phyloP scores from a whole-genome alignment of 2,329 filamentous ascomycete genomes.

The Cordyceps fumosorosea region DNA sequence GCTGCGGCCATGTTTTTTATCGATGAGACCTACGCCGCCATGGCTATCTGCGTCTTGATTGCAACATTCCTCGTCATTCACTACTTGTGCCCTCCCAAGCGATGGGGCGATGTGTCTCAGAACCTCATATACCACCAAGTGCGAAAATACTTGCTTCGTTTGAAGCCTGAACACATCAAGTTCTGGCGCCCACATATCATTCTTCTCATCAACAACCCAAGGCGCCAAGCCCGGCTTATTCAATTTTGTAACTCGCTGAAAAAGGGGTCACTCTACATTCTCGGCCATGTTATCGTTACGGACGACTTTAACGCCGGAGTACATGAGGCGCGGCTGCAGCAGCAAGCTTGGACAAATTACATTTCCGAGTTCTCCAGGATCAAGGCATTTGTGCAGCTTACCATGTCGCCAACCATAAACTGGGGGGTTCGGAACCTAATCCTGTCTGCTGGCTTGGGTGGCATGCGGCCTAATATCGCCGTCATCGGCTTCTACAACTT shows the following conservation, averaged over 20 bases:
- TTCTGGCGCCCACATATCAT: slow-evolving; percentile 90
- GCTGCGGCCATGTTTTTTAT: slow-evolving; percentile 86
- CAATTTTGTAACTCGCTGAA: slow-evolving; percentile 90
- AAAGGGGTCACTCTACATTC: slow-evolving; percentile 76
- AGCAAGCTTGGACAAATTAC: slow-evolving; percentile 77
- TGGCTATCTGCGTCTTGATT: slow-evolving; percentile 66
- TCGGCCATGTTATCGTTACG: slow-evolving; percentile 83
- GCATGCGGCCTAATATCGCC: slow-evolving; percentile 85
- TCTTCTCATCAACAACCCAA: slow-evolving; percentile 73
- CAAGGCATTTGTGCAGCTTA: slow-evolving; percentile 84
- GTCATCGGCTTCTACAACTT: slow-evolving; percentile 76
- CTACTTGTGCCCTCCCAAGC: slow-evolving; percentile 76
- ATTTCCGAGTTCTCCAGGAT: slow-evolving; percentile 76
- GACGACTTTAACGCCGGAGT: slow-evolving; percentile 74
- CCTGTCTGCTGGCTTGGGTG: slow-evolving; percentile 72
- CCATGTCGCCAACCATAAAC: slow-evolving; percentile 73
- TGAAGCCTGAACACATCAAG: slow-evolving; percentile 84
- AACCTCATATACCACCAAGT: slow-evolving; percentile 83
- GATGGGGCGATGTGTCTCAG: slow-evolving; percentile 86
- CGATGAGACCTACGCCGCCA: slow-evolving; percentile 71
- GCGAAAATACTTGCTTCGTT: slow-evolving; percentile 75
- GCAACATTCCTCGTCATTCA: slow-evolving; percentile 80
- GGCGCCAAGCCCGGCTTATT: slow-evolving; percentile 75
- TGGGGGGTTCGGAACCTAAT: slow-evolving; percentile 84
- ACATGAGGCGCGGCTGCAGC: slow-evolving; percentile 73